Evolutionary conservation across 257 asterid species (phyloP).

Genomic region (Orobanche coerulescens): DNA sequence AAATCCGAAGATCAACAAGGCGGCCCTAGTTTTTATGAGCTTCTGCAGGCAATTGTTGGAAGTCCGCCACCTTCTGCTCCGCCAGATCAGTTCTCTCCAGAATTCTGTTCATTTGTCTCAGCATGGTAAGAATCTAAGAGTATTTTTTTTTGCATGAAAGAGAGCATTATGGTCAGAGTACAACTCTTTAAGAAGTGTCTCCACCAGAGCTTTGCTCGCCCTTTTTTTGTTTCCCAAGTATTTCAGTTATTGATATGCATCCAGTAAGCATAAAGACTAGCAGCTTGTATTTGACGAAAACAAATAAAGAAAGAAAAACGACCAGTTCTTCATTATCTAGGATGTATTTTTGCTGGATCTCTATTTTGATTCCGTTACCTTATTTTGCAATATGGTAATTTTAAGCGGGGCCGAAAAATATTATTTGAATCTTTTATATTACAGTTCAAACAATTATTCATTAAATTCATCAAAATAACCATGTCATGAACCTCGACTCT

Average conservation of each 20-base stretch:
- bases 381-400: neutral
- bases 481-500: neutral
- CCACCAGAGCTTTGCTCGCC: no score
- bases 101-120: constrained; percentile 50
- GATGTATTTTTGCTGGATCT: neutral
- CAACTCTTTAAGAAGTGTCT: no score
- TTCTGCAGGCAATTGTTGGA: constrained; percentile 87
- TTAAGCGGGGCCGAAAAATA: neutral
- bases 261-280: neutral
- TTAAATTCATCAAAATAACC: neutral
- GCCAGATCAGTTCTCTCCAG: constrained; percentile 56
- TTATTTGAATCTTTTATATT: neutral
- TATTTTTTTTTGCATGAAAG: neutral
- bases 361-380: neutral
- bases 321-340: neutral
- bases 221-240: neutral
- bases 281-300: neutral
- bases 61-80: constrained; percentile 95
- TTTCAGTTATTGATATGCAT: neutral
- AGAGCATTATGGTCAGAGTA: neutral
- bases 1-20: constrained; percentile 82
- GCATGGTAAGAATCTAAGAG: constrained; percentile 57
- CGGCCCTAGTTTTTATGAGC: constrained; percentile 92
- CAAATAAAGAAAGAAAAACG: neutral
- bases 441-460: neutral